A percentile compares a stretch with the other conserved stretches of the same genome.
Conservation (phyloP, 1,139 yeast species). For the Yamadazyma pseudoaaseri region DNA sequence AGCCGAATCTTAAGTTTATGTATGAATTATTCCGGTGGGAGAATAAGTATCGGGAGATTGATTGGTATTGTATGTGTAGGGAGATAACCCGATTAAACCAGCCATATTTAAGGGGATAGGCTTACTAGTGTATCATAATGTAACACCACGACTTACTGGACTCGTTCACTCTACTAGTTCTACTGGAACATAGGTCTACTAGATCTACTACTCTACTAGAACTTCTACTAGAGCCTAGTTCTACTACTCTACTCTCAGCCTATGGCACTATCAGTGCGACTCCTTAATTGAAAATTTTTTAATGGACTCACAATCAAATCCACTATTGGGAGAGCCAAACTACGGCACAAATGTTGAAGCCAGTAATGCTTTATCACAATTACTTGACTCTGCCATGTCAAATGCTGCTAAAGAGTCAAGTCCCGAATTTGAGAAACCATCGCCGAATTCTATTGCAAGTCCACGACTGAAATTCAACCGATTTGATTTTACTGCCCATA, state of each 20-base stretch:
- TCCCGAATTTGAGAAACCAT: conserved; percentile 31
- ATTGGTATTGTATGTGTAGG: conserved; percentile 88
- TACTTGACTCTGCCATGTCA: conserved; percentile 44
- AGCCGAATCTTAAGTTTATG: conserved; percentile 49
- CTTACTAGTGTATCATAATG: no score
- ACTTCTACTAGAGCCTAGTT: no score
- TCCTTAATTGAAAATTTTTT: no score
- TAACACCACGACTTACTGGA: no score
- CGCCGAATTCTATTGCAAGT: conserved; percentile 15
- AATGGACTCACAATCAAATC: no score
- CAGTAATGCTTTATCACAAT: conserved; percentile 40
- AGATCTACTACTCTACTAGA: no score
- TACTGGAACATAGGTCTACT: no score
- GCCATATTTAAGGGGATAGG: conserved; percentile 41
- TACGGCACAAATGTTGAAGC: conserved; percentile 30
- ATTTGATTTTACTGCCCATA: conserved; percentile 10
- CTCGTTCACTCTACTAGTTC: no score
- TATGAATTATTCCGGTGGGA: conserved; percentile 52
- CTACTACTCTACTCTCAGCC: no score
- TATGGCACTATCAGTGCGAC: no score
- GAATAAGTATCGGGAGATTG: conserved; percentile 59
- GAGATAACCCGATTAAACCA: conserved; percentile 76
- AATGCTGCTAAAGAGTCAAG: conserved; percentile 50
- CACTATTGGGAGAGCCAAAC: no score
- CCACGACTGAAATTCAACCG: conserved; percentile 16